Evolutionary conservation across 768 basidiomycete genomes (phyloP).

Genomic region (Lactarius trivialis): DNA sequence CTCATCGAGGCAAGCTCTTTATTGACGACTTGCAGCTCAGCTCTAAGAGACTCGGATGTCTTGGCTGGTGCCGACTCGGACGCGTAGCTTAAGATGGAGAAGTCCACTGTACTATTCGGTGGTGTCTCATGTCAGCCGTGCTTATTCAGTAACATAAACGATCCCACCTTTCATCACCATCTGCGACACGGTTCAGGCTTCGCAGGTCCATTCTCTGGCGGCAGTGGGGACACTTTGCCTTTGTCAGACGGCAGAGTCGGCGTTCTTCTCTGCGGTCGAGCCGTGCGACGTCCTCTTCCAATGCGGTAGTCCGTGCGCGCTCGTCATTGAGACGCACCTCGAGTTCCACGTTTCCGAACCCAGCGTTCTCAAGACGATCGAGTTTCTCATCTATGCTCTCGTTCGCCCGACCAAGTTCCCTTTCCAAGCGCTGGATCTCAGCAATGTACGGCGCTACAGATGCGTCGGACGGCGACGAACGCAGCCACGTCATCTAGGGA

Average conservation of each 20-base stretch:
- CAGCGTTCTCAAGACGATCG: slow-evolving; percentile 77
- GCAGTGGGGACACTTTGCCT: slow-evolving; percentile 65
- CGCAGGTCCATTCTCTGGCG: slow-evolving; percentile 52
- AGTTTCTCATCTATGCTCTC: slow-evolving; percentile 85
- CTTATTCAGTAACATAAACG: not conserved
- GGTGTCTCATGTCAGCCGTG: not conserved
- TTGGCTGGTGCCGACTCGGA: slow-evolving; percentile 59
- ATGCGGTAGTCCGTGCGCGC: slow-evolving; percentile 42
- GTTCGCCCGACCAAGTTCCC: slow-evolving; percentile 72
- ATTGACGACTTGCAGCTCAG: slow-evolving; percentile 57
- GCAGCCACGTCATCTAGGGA: slow-evolving; percentile 67
- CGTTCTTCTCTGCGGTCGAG: slow-evolving; percentile 65
- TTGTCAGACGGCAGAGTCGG: slow-evolving; percentile 51
- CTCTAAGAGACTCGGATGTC: slow-evolving; percentile 56
- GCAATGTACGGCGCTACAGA: slow-evolving; percentile 55
- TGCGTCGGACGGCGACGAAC: slow-evolving; percentile 51
- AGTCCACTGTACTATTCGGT: slow-evolving; percentile 44
- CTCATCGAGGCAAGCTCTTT: slow-evolving; percentile 57
- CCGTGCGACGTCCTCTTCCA: slow-evolving; percentile 67
- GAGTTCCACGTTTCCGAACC: slow-evolving; percentile 64
- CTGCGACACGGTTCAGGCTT: slow-evolving; percentile 34
- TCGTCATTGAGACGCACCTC: slow-evolving; percentile 70
- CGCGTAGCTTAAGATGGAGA: slow-evolving; percentile 40
- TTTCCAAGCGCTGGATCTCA: slow-evolving; percentile 68
- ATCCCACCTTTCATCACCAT: slow-evolving; percentile 57